These are phyloP conservation scores for Diaporthe ilicicola DNA, from an alignment of 2,329 filamentous ascomycete genomes.

Conservation along the genomic window DNA sequence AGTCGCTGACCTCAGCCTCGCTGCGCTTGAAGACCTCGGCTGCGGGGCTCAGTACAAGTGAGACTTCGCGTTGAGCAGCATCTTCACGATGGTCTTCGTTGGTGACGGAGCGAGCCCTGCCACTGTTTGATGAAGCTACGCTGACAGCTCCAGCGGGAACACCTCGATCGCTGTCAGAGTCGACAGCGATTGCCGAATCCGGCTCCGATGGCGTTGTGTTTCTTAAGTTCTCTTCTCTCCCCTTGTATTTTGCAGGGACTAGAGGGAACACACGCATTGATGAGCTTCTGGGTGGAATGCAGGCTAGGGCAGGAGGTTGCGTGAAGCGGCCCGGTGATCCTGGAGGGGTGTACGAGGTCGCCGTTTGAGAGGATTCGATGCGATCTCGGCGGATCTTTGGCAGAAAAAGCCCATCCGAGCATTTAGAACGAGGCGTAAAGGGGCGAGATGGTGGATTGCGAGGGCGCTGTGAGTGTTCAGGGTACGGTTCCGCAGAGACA, in stretches of 20 bases:
- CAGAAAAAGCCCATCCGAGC: background rate
- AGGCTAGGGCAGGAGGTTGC: background rate
- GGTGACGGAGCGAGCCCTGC: background rate
- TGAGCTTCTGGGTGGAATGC: background rate
- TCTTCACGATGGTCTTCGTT: background rate
- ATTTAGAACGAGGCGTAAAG: conserved; percentile 17
- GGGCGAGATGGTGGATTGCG: conserved; percentile 13
- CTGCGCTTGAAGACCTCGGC: conserved; percentile 19
- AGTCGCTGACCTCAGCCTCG: conserved; percentile 21
- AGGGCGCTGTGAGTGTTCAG: conserved; percentile 16
- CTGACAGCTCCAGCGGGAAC: background rate
- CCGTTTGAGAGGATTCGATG: background rate
- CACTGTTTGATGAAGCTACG: background rate
- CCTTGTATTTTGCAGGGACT: conserved; percentile 34
- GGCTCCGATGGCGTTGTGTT: background rate
- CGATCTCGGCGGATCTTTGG: background rate
- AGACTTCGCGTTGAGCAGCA: background rate
- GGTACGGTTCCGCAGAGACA: conserved; percentile 39
- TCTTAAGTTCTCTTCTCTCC: background rate
- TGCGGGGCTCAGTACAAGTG: conserved; percentile 20
- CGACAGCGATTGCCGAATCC: conserved; percentile 1
- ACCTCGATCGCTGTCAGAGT: background rate
- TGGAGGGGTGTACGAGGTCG: background rate
- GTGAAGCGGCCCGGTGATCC: conserved; percentile 20
- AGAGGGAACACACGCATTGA: conserved; percentile 37